Evolutionary conservation across 306 rosid genomes (phyloP).

Genomic region (Luffa acutangula): DNA sequence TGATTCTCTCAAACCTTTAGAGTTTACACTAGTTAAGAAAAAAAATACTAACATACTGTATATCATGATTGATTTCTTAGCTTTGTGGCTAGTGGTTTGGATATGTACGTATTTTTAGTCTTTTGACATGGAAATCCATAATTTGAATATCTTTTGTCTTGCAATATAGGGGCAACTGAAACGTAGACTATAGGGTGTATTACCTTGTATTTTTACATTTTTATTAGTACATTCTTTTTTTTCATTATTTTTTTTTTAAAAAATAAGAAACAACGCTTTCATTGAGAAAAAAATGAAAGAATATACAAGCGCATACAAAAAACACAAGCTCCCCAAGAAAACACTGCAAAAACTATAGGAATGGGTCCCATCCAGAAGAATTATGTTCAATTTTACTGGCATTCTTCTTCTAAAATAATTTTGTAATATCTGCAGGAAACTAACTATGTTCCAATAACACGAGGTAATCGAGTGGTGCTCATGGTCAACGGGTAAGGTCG

Average conservation of each 20-base stretch:
- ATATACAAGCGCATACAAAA: too few species aligned
- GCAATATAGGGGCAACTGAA: not conserved
- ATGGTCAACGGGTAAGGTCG: conserved; percentile 82
- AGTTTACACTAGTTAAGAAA: too few species aligned
- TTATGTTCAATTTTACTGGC: not conserved
- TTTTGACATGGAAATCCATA: not conserved
- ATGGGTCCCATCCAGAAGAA: too few species aligned
- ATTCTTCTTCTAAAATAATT: not conserved
- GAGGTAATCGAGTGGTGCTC: conserved; percentile 83
- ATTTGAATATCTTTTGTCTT: not conserved
- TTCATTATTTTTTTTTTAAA: too few species aligned
- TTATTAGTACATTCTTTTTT: not conserved
- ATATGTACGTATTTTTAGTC: not conserved
- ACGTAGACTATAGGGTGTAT: not conserved
- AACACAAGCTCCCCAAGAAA: too few species aligned
- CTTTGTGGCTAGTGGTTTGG: not conserved
- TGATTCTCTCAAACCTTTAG: too few species aligned
- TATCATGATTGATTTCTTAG: not conserved
- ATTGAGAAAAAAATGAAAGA: too few species aligned
- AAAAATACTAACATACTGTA: too few species aligned
- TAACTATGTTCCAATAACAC: conserved; percentile 81
- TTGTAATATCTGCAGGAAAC: conserved; percentile 48
- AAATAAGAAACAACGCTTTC: too few species aligned
- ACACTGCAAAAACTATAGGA: too few species aligned
- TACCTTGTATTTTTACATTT: not conserved